Percentiles rank a stretch among this genome's conserved stretches.
Conservation (phyloP, 192 early-diverging fungal genomes). For the Radiomyces spectabilis region DNA sequence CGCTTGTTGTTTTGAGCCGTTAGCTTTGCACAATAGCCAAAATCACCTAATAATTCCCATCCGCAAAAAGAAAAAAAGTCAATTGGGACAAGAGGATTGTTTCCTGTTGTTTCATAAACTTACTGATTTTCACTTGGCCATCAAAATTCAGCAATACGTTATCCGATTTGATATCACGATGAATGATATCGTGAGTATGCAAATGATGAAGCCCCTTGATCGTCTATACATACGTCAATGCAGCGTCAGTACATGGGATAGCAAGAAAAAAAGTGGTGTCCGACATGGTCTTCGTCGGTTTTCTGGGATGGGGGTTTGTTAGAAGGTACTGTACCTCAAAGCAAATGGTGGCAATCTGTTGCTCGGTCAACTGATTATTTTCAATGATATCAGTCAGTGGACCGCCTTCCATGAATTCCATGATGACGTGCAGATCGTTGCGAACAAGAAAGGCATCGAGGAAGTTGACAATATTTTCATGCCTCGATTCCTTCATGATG, state of each 20-base stretch:
- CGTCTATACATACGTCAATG: conserved; percentile 28
- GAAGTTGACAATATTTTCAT: conserved; percentile 84
- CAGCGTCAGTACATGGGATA: not conserved
- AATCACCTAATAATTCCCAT: conserved; percentile 53
- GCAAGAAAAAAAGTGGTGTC: not conserved
- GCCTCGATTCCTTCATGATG: conserved; percentile 78
- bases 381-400: conserved; percentile 78
- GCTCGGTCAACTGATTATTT: conserved; percentile 74
- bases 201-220: conserved; percentile 69
- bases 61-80: not conserved
- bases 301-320: no score
- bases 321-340: conserved; percentile 45
- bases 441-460: conserved; percentile 75
- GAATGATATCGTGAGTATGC: conserved; percentile 71
- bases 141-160: conserved; percentile 67
- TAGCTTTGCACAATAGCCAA: conserved; percentile 81
- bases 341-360: conserved; percentile 81
- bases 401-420: conserved; percentile 93
- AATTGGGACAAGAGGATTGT: not conserved
- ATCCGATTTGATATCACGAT: conserved; percentile 85
- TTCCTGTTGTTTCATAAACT: conserved; percentile 1
- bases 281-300: no score
- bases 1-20: conserved; percentile 65
- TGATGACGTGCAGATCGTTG: conserved; percentile 84
- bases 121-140: conserved; percentile 70